These are phyloP conservation scores for Boechera retrofracta DNA, from an alignment of 345 rosid species.

Conservation along the genomic window DNA sequence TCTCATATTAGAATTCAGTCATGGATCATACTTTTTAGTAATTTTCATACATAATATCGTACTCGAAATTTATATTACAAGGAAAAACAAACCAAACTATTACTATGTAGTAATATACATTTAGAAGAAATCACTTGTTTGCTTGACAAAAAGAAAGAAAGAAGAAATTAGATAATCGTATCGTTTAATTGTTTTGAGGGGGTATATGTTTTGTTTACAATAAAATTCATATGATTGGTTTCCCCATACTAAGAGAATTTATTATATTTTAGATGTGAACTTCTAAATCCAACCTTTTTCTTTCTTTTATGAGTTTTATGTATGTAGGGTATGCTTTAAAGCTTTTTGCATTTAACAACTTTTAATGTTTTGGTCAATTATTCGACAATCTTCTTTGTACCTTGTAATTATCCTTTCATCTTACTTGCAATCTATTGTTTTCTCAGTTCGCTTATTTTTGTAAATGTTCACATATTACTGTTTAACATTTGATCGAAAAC, in stretches of 20 bases:
- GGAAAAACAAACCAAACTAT: neutral
- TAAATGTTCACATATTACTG: neutral
- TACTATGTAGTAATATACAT: neutral
- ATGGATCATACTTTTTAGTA: neutral
- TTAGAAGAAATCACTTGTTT: neutral
- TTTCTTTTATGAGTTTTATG: neutral
- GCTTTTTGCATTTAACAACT: constrained; percentile 8
- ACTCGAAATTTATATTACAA: neutral
- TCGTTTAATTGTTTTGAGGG: too few relatives aligned
- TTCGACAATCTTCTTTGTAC: neutral
- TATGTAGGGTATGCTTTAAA: constrained; percentile 15
- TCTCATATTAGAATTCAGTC: neutral
- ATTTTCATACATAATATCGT: neutral
- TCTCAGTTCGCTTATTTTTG: neutral
- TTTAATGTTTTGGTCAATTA: neutral
- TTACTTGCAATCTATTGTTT: neutral
- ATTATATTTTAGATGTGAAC: neutral
- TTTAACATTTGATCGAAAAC: constrained; percentile 6
- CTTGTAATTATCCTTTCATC: constrained; percentile 1
- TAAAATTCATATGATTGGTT: constrained; percentile 1
- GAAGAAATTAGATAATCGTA: neutral
- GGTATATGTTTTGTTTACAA: neutral
- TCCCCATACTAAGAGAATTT: neutral
- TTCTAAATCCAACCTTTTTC: neutral
- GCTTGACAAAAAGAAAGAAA: too few relatives aligned